Evolutionary conservation across 2,329 filamentous ascomycete species (phyloP), one percentile per base, ranked within the genome.

Genomic region (Pseudovirgaria hyperparasitica): DNA sequence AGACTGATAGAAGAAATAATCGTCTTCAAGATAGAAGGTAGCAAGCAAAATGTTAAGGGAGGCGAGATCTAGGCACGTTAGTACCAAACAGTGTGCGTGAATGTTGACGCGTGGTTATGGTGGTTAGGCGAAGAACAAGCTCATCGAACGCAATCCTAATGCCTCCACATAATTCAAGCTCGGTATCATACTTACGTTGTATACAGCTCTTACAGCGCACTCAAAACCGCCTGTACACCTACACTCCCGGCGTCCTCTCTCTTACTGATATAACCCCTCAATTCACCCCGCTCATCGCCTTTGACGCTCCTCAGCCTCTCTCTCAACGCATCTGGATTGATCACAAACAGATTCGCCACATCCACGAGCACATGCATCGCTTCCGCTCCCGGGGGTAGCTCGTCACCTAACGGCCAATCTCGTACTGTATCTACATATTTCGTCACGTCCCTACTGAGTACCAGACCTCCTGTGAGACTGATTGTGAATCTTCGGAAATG

Each of bases 401-500:
- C 66, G 40, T 71, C 68, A 25, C 75, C 72, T 21, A 63, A 43
- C 1, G 79, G 71, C 84, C 85, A 96, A 18, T 75, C 75, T 35
- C 82, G 75, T 38, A 98, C 66, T 8, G 92, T 72, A 34, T 86
- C 78, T 6, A 82, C 80, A 53, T 98, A 98, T 48, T 84, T 85
- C 19, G 84, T 82, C 52, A 96, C 86, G 50, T 98, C 90, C 58
- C 96, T 92, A 19, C 80, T 87, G 15, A 96, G 82, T 71, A 94
- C 90, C 24, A 98, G 70, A 3, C 85, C 90, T 34, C 90, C 90
- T 0, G 87, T 86, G 21, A 86, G 82, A 41, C 85, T 93, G 39
- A 98, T 84, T 34, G 78, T 74, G 59, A 92, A 98, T 45, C 82
- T 85, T 46, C 92, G 90, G 58, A 96, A 82, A 56, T 98, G 90